These are phyloP conservation scores for Dacryopinax primogenitus DNA, from an alignment of 768 basidiomycete genomes.

Conservation along the genomic window DNA sequence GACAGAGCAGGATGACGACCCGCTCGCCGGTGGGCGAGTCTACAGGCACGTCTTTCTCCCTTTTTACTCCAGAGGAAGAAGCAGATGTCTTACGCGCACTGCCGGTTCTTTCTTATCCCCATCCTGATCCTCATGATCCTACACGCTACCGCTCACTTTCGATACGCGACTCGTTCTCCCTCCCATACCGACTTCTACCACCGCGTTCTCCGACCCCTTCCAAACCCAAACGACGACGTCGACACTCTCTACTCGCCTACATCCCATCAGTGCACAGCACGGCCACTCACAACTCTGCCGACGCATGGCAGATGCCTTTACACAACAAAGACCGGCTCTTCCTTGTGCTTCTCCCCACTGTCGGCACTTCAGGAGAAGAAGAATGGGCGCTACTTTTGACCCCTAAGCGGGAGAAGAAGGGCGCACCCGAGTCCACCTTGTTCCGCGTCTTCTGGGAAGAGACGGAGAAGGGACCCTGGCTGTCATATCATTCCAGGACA, in stretches of 20 bases:
- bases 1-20: neutral
- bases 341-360: neutral
- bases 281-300: neutral
- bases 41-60: constrained; percentile 1
- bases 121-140: neutral
- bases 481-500: neutral
- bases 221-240: neutral
- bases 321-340: constrained; percentile 4
- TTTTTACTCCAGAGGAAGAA: neutral
- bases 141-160: no score
- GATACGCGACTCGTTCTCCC: no score
- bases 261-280: neutral
- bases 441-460: neutral
- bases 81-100: neutral
- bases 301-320: constrained; percentile 1
- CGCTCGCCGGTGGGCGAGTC: neutral
- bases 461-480: neutral
- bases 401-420: neutral
- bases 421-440: neutral
- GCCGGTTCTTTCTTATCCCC: neutral
- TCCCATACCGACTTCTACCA: no score
- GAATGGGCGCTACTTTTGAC: neutral
- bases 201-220: neutral
- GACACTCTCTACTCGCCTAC: neutral
- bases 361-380: neutral